These are phyloP conservation scores for Aurantiochytrium sp. DNA, from an alignment of 108 stramenopile species.

Conservation along the genomic window DNA sequence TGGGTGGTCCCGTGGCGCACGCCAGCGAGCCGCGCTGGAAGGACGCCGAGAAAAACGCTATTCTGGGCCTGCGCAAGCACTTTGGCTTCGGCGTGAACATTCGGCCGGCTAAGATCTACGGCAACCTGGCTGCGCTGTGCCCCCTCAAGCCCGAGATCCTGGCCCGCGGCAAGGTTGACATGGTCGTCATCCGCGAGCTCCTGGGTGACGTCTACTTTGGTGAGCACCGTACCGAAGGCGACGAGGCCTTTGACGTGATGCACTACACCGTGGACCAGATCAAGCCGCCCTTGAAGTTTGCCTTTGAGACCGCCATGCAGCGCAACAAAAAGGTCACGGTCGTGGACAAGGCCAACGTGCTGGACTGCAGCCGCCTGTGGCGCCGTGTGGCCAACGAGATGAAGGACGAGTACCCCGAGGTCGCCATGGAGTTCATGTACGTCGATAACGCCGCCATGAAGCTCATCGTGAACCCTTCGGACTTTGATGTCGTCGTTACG, in stretches of 20 bases:
- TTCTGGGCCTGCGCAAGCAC: slow-evolving; percentile 87
- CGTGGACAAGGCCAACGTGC: slow-evolving; percentile 98
- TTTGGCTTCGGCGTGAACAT: slow-evolving; percentile 94
- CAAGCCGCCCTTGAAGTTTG: slow-evolving; percentile 76
- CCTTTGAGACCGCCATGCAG: slow-evolving; percentile 87
- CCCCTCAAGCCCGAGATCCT: slow-evolving; percentile 91
- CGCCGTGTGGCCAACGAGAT: slow-evolving; percentile 83
- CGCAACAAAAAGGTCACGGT: slow-evolving; percentile 79
- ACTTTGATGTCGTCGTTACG: slow-evolving; percentile 95
- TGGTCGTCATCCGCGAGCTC: slow-evolving; percentile 94
- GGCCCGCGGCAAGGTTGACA: slow-evolving; percentile 78
- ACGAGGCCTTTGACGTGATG: slow-evolving; percentile 72
- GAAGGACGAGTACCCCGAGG: slow-evolving; percentile 62
- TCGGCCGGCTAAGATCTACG: slow-evolving; percentile 87
- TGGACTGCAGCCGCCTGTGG: slow-evolving; percentile 96
- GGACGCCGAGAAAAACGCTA: slow-evolving; percentile 78
- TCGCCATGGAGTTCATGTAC: slow-evolving; percentile 92
- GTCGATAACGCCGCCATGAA: slow-evolving; percentile 99
- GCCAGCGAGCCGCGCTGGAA: slow-evolving; percentile 85
- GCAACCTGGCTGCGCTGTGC: slow-evolving; percentile 84
- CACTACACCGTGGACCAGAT: slow-evolving; percentile 92
- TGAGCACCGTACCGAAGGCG: slow-evolving; percentile 81
- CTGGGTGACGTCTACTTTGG: slow-evolving; percentile 99
- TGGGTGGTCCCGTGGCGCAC: slow-evolving; percentile 93
- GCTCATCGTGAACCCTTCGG: slow-evolving; percentile 85